Conservation (phyloP, 495 filamentous ascomycete species). For the Cryomyces antarcticus region DNA sequence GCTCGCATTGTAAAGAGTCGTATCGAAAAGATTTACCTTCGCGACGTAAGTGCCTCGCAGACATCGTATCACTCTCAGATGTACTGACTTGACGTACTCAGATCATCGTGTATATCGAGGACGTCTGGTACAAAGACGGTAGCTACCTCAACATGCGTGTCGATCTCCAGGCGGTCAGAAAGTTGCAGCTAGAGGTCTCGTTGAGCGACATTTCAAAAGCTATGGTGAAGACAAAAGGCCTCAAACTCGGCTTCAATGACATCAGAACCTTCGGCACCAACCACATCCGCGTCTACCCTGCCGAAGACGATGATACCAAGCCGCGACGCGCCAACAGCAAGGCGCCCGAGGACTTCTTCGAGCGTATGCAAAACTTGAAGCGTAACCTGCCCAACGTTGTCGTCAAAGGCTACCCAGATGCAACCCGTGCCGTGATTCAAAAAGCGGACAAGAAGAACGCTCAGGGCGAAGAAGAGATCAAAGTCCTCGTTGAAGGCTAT, state of each 20-base stretch:
- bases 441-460: conserved; percentile 37
- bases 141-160: conserved; percentile 56
- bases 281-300: conserved; percentile 33
- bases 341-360: conserved; percentile 41
- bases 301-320: conserved; percentile 2
- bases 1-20: conserved; percentile 76
- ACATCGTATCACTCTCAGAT: not conserved
- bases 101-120: conserved; percentile 57
- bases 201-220: conserved; percentile 47
- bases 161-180: conserved; percentile 53
- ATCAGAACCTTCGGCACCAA: conserved; percentile 22
- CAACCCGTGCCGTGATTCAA: conserved; percentile 74
- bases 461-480: conserved; percentile 26
- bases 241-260: conserved; percentile 40
- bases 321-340: conserved; percentile 8
- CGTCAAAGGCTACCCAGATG: conserved; percentile 71
- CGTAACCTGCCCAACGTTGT: conserved; percentile 58
- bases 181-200: conserved; percentile 57
- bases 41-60: conserved; percentile 27
- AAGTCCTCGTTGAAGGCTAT: conserved; percentile 82
- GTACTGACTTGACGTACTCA: conserved; percentile 22
- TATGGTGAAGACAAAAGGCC: conserved; percentile 56
- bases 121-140: conserved; percentile 57
- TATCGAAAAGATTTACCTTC: conserved; percentile 73
- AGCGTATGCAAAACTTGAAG: conserved; percentile 66